These are phyloP conservation scores for Spathaspora boniae DNA, from an alignment of 805 yeast genomes.

Conservation along the genomic window DNA sequence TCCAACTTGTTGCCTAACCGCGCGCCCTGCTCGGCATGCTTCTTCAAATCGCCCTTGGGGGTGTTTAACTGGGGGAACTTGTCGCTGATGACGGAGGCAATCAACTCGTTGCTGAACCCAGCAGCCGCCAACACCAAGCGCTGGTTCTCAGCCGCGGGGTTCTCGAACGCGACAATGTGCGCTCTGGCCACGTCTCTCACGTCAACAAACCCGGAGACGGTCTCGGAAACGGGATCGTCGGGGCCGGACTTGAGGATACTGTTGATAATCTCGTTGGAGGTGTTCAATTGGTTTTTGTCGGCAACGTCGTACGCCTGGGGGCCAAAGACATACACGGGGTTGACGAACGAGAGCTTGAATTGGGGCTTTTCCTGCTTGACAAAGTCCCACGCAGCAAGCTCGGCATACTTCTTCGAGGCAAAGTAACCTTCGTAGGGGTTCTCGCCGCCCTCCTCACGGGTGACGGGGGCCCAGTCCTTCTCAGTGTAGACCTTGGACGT, in stretches of 20 bases:
- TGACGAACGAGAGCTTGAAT: constrained; percentile 31
- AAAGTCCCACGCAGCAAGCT: constrained; percentile 28
- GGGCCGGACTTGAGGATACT: constrained; percentile 18
- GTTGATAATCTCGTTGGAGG: constrained; percentile 25
- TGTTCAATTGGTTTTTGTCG: constrained; percentile 25
- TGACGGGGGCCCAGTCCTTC: constrained; percentile 50
- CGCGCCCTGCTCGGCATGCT: background rate
- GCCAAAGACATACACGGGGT: constrained; percentile 38
- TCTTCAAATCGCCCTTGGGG: constrained; percentile 29
- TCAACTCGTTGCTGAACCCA: constrained; percentile 18
- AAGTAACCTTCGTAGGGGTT: constrained; percentile 45
- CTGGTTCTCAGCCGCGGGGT: constrained; percentile 16
- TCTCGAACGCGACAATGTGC: constrained; percentile 26
- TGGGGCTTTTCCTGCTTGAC: constrained; percentile 20
- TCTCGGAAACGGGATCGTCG: constrained; percentile 13
- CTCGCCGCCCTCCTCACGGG: constrained; percentile 43
- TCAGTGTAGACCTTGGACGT: constrained; percentile 37
- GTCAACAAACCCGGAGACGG: constrained; percentile 13
- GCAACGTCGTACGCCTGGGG: constrained; percentile 31
- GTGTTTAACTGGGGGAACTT: constrained; percentile 37
- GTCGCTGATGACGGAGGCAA: constrained; percentile 17
- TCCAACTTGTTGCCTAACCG: constrained; percentile 7
- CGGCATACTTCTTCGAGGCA: constrained; percentile 37
- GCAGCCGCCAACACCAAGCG: constrained; percentile 22
- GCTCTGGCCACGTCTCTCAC: constrained; percentile 25